These are phyloP conservation scores for Trichoderma sp. DNA, from an alignment of 2,329 filamentous ascomycete genomes.

Conservation along the genomic window DNA sequence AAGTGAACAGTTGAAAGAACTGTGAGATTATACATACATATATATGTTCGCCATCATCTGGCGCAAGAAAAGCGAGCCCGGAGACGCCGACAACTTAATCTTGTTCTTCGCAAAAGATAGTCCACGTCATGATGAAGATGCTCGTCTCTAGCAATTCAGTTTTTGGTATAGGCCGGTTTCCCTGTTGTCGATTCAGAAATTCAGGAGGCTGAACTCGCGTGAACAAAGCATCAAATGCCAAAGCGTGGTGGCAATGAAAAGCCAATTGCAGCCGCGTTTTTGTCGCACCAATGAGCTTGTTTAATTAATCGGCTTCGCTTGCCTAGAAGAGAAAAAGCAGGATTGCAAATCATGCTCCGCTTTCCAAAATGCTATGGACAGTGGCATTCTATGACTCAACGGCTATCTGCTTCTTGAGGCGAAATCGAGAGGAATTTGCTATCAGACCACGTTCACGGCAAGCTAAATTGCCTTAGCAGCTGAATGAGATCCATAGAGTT, in stretches of 20 bases:
- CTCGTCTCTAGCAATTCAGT: background rate
- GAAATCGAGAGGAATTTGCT: background rate
- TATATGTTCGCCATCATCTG: background rate
- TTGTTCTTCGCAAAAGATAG: background rate
- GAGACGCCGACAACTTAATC: background rate
- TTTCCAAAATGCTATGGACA: background rate
- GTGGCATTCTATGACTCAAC: constrained; percentile 7
- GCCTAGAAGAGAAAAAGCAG: background rate
- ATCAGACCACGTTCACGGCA: background rate
- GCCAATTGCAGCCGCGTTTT: background rate
- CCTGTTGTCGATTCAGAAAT: background rate
- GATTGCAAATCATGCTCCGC: background rate
- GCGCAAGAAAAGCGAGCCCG: background rate
- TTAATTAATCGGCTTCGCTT: background rate
- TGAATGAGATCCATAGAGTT: background rate
- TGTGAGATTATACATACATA: background rate
- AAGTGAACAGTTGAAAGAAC: background rate
- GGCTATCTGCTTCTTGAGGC: background rate
- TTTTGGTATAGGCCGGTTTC: background rate
- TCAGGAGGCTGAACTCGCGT: background rate
- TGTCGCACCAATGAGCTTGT: background rate
- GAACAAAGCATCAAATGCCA: background rate
- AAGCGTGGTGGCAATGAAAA: background rate
- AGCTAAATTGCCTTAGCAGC: background rate
- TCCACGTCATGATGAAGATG: background rate